Percentiles rank a stretch among this genome's conserved stretches.
phyloP scores from a whole-genome alignment of 2,329 filamentous ascomycete genomes.

The Sporothrix euskadiensis region DNA sequence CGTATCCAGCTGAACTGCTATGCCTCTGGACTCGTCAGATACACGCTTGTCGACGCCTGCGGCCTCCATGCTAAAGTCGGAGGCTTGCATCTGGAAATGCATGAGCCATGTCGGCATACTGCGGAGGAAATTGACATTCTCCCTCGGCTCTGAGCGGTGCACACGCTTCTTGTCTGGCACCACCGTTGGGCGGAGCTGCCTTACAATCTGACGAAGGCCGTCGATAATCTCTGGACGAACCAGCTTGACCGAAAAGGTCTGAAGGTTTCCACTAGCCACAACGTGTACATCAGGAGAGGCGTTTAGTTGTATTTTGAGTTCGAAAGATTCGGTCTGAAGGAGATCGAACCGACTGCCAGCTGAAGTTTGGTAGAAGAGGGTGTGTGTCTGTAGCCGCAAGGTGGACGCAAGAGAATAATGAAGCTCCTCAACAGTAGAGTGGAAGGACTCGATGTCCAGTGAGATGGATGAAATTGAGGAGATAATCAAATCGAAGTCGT shows the following conservation, averaged over 20 bases:
- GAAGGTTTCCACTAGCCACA: constrained; percentile 73
- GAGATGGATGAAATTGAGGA: constrained; percentile 93
- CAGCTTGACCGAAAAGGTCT: constrained; percentile 86
- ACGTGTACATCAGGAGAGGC: constrained; percentile 85
- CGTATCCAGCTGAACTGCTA: constrained; percentile 82
- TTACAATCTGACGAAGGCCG: constrained; percentile 86
- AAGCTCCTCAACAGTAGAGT: constrained; percentile 77
- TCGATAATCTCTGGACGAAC: constrained; percentile 90
- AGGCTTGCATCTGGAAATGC: constrained; percentile 79
- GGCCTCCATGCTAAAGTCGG: constrained; percentile 86
- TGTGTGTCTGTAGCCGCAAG: constrained; percentile 79
- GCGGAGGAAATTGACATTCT: constrained; percentile 70
- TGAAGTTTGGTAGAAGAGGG: constrained; percentile 91
- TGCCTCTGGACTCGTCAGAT: constrained; percentile 76
- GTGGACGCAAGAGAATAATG: constrained; percentile 86
- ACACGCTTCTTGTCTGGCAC: constrained; percentile 63
- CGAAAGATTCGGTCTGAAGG: constrained; percentile 82
- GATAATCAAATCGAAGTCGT: constrained; percentile 93
- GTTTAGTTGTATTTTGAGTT: constrained; percentile 80
- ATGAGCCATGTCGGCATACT: constrained; percentile 81
- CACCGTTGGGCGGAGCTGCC: constrained; percentile 72
- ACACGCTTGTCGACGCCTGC: constrained; percentile 85
- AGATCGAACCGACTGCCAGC: constrained; percentile 81
- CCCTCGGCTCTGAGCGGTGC: constrained; percentile 50
- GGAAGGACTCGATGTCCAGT: constrained; percentile 91